phyloP scores from a whole-genome alignment of 75 land plant species.

The Sequoiadendron giganteum region DNA sequence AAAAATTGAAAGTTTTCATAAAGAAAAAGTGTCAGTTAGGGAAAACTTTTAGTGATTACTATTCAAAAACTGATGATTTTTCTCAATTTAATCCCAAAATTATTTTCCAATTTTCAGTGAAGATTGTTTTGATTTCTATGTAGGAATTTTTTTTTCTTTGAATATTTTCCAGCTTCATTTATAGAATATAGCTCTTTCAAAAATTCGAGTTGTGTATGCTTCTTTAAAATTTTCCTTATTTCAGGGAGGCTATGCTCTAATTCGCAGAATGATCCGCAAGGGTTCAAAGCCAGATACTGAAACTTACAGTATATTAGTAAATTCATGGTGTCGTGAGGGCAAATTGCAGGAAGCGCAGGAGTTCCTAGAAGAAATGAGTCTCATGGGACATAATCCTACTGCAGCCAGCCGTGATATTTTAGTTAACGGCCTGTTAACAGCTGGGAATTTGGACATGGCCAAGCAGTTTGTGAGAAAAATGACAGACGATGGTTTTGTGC shows the following conservation, averaged over 20 bases:
- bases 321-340: constrained; percentile 63
- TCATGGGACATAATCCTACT: constrained; percentile 58
- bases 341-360: constrained; percentile 60
- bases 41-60: neutral
- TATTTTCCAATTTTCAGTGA: neutral
- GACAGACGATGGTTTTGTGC: constrained; percentile 58
- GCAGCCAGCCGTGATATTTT: constrained; percentile 68
- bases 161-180: neutral
- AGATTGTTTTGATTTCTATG: neutral
- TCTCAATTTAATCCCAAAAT: neutral
- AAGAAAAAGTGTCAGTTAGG: neutral
- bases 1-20: neutral
- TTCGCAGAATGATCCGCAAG: constrained; percentile 59
- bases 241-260: constrained; percentile 61
- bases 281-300: constrained; percentile 39
- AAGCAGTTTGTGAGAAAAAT: constrained; percentile 58
- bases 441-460: constrained; percentile 68
- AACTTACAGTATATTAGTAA: constrained; percentile 50
- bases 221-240: constrained; percentile 1
- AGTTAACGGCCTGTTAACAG: constrained; percentile 58
- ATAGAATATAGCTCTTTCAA: neutral
- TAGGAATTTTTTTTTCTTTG: neutral
- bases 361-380: constrained; percentile 74
- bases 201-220: neutral
- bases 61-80: neutral